Percentiles rank a stretch among this genome's conserved stretches.
Conservation (phyloP, 768 basidiomycete species). For the Boletellus emodensis region DNA sequence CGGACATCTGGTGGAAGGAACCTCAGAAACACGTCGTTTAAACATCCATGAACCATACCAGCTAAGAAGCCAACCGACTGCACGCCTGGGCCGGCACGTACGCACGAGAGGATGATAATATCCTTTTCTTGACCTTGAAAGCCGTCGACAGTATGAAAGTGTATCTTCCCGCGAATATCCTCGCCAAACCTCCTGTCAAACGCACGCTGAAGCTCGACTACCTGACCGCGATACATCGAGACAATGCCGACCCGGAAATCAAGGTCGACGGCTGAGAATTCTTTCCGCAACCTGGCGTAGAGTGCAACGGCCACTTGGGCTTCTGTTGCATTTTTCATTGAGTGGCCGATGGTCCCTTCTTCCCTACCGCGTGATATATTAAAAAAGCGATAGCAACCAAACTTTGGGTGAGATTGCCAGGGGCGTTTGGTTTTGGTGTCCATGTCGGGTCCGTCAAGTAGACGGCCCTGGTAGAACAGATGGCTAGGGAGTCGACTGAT, state of each 20-base stretch:
- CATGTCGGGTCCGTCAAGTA: conserved; percentile 90
- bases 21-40: conserved; percentile 2
- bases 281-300: conserved; percentile 63
- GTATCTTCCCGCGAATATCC: conserved; percentile 64
- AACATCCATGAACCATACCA: conserved; percentile 39
- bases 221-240: conserved; percentile 93
- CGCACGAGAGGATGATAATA: conserved; percentile 95
- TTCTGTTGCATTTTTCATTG: conserved; percentile 74
- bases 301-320: conserved; percentile 71
- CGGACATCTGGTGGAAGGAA: conserved; percentile 51
- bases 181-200: conserved; percentile 73
- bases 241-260: conserved; percentile 67
- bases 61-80: conserved; percentile 84
- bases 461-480: conserved; percentile 76
- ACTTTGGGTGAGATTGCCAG: conserved; percentile 79
- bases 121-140: conserved; percentile 99
- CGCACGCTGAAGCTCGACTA: conserved; percentile 62
- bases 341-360: conserved; percentile 49
- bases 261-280: conserved; percentile 55
- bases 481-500: conserved; percentile 87
- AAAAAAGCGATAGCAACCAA: conserved; percentile 88
- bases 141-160: conserved; percentile 98
- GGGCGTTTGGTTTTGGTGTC: conserved; percentile 70
- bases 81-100: conserved; percentile 85
- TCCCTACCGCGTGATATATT: conserved; percentile 73